Evolutionary conservation across 257 asterid species (phyloP), one percentile per base, ranked within the genome.

Genomic region (Salvia rosmarinus): DNA sequence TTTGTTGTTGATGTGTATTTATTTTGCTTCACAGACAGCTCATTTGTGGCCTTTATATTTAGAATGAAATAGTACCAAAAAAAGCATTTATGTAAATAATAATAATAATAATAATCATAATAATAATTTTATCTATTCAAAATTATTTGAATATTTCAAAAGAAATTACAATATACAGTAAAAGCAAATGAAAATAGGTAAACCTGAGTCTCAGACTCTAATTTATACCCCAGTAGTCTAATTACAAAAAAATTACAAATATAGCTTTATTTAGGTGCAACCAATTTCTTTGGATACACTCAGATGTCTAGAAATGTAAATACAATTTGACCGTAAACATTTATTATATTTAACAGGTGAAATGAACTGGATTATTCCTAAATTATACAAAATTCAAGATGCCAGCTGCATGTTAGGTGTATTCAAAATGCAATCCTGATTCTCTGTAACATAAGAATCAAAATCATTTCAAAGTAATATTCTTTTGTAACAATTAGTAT

Each of bases 341-440:
- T 13, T 40, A 14, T 13, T 13, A 6, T 28, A 42, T 71, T 43
- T 43, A 49, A 28, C 6, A 11, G 11, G 25, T 3, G 23, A 47
- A 20, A 28, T 70, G 44, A 23, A 59, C 44, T 67, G 17, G 11
- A n/a, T 57, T 28, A 35, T 57, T 19, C 37, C 54, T 16, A 9
- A 50, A 3, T 19, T 13, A 50, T 39, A 13, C 23, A 59, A 3
- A 52, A 75, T 23, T 68, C 39, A 73, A 42, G 49, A 25, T 21
- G 59, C 60, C 71, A 68, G 80, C 71, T 60, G 75, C 75, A 44
- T 16, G 77, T 56, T 70, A 54, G 74, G 74, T 64, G 70, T 44
- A 71, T 37, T 42, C 68, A 64, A 55, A 57, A 69, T 64, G 23
- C 28, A 35, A 61, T 55, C 64, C 73, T 63, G 20, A 65, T 77